Base-by-base conservation (phyloP, 2,329 filamentous ascomycete genomes). In the Xylariaceae sp. region DNA sequence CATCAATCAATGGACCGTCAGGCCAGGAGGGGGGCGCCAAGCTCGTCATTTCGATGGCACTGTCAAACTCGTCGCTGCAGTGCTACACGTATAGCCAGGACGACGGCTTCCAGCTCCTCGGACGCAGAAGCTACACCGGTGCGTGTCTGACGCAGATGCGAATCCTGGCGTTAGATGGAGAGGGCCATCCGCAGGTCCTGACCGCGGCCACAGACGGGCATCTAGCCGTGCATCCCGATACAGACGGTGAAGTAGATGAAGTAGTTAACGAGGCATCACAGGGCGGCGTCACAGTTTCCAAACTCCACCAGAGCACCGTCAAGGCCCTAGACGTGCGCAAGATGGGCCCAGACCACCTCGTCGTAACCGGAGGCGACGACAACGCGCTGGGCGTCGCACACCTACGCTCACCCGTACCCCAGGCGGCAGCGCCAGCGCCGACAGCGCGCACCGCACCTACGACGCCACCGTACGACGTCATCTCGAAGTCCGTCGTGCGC, bases 351-450 rank as follows among this genome's bases (percentile, higher is more conserved):
- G 67, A 50, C 50, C 67, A 50, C 50, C 47, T 86, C 1, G 57
- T 95, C 15, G 62, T 87, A 4, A 89, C 88, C 0, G 89, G 87
- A 19, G 89, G 93, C 17, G 93, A 98, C 54, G 93, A 97, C 62
- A 93, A 93, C 47, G 84, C 85, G 3, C 62, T 97, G 0, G 83
- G 77, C 0, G 41, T 64, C 7, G 32, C 43, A 26, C 59, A 52
- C 30, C 54, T 59, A 12, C 52, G 43, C 4, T 7, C 30, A n/a
- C 30, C 12, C 30, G 6, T n/a, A n/a, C 7, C 30, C 30, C 13
- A n/a, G 13, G 19, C 42, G 19, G n/a, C 19, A 12, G 4, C 37
- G 28, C n/a, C 9, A 3, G 36, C 15, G 12, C 17, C 8, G 19
- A 9, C 13, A 9, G 24, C n/a, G 32, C 22, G 22, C 6, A 11